Evolutionary conservation across 2,329 filamentous ascomycete species (phyloP), one percentile per base, ranked within the genome.

Genomic region (Alternaria sp.): DNA sequence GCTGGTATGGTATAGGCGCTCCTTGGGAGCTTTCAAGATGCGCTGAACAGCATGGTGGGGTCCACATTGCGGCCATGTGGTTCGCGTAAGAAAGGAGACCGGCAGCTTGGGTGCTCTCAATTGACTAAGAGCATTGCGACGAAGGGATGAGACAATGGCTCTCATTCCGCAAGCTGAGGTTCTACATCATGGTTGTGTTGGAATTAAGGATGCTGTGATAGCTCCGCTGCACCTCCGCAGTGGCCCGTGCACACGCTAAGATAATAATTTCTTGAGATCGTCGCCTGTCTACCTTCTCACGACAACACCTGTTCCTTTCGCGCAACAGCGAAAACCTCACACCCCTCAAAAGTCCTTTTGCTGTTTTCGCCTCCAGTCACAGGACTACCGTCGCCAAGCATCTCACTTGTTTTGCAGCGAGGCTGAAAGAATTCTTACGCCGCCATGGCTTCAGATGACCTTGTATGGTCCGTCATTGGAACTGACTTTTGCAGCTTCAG

Each of bases 401-500:
- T n/a, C 32, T 50, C 20, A 32, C 34, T 30, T 41, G 22, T 41
- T n/a, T 40, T 16, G 14, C 34, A 5, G 34, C 14, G 30, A 16
- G 20, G 8, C 20, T 22, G 18, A 22, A 38, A 50, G 30, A 25
- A 38, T 14, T 27, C 60, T 38, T 60, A 50, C 45, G n/a, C 40
- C 52, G 54, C 49, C 27, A 75, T 74, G 73, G 71, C 73, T 60
- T 73, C 69, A 64, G 94, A 98, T 85, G 94, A 98, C 81, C 96
- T 98, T 68, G 90, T 98, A 66, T 99, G 95, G 95, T 90, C 94
- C 16, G 40, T 60, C 11, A 97, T 97, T 70, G 96, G 97, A 81
- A 92, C 95, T 81, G 92, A 94, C 77, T 96, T 95, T 79, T 98
- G 95, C 84, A 90, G 91, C 53, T 98, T 94, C 85, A 97, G 56